Base-by-base conservation (phyloP, 2,329 filamentous ascomycete species). In the Golovinomyces cichoracearum region DNA sequence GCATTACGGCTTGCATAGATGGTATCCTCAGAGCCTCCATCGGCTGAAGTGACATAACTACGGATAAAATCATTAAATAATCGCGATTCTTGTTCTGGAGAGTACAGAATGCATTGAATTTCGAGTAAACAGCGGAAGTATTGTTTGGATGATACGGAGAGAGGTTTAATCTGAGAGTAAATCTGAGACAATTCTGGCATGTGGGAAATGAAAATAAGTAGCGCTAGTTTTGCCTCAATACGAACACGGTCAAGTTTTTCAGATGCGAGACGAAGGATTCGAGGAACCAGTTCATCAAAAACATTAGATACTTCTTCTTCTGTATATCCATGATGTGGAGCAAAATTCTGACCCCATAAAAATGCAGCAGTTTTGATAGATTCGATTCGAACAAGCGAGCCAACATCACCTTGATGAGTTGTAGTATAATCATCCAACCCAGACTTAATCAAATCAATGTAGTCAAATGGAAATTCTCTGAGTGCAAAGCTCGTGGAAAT, bases 351-450 rank as follows among this genome's bases (percentile, higher is more conserved):
- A 19, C 52, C 45, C 48, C 49, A 35, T 65, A 64, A 5, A 60
- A 61, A 29, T 64, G 71, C 75, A 1, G 84, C 67, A 2, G 74
- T 75, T 51, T 73, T 71, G 12, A 94, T 70, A 22, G 83, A 86
- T 61, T 86, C 80, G 4, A 88, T 66, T 3, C 90, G 73, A 3
- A 93, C 80, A 48, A 86, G 73, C 0, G 86, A 93, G 4, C 90
- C 90, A 45, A 95, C 72, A 58, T 98, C 90, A 15, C 90, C 90
- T 50, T 85, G 71, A 13, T 86, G 78, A 54, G 83, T 88, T 3
- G 83, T 86, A 0, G 83, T 93, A 58, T 95, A 95, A 60, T 98
- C 86, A 54, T 88, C 80, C 25, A 98, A 64, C 0, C 78, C 75
- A 37, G 71, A 70, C 0, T 62, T 58, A 7, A 80, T 61, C 12